phyloP scores from a whole-genome alignment of 2,329 filamentous ascomycete genomes.

The Alternaria novae-zelandiae region DNA sequence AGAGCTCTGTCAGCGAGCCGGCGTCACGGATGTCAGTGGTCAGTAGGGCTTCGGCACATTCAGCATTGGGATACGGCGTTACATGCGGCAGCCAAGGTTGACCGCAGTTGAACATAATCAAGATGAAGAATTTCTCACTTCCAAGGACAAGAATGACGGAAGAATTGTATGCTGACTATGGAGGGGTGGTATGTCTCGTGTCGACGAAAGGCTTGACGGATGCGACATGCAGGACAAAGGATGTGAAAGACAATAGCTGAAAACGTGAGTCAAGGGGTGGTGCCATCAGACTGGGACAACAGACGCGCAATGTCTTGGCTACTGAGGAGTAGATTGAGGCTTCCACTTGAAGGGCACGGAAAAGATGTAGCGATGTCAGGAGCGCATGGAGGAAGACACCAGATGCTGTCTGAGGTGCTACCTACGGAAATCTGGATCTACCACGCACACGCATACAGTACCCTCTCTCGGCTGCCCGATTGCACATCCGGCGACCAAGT shows the following conservation, averaged over 20 bases:
- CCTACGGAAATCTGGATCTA: not conserved
- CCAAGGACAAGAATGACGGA: constrained; percentile 11
- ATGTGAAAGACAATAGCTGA: constrained; percentile 5
- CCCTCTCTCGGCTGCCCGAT: not conserved
- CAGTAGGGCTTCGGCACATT: constrained; percentile 17
- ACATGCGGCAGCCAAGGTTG: constrained; percentile 19
- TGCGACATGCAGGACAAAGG: constrained; percentile 1
- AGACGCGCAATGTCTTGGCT: not conserved
- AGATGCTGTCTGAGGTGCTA: not conserved
- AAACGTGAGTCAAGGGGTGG: not conserved
- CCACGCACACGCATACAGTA: not conserved
- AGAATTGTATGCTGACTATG: constrained; percentile 13
- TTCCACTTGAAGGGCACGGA: not conserved
- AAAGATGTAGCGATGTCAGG: not conserved
- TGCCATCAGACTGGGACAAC: not conserved
- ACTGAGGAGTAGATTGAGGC: not conserved
- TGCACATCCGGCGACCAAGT: not conserved
- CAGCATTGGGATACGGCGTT: constrained; percentile 38
- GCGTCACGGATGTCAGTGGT: constrained; percentile 29
- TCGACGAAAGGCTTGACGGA: not conserved
- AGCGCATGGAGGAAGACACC: not conserved
- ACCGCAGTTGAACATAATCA: constrained; percentile 35
- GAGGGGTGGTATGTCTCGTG: not conserved
- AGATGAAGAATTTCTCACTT: constrained; percentile 26
- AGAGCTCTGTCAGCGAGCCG: constrained; percentile 24